Evolutionary conservation across 768 basidiomycete species (phyloP).

Genomic region (Lyophyllum semitale): DNA sequence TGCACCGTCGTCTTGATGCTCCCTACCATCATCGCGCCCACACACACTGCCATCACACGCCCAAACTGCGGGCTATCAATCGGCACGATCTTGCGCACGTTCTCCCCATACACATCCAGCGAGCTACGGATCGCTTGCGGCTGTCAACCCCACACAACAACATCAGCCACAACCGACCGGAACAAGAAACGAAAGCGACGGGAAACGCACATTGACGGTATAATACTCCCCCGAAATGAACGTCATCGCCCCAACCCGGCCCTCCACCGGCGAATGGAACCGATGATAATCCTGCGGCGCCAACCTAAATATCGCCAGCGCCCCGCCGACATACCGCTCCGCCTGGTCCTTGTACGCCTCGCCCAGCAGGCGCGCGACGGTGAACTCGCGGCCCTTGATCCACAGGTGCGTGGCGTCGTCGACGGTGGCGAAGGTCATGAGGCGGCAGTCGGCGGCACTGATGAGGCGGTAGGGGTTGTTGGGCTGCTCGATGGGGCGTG

Average conservation of each 20-base stretch:
- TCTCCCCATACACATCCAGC: constrained; percentile 93
- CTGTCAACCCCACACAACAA: constrained; percentile 32
- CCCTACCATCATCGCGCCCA: constrained; percentile 96
- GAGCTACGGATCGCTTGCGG: constrained; percentile 92
- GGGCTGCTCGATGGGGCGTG: constrained; percentile 72
- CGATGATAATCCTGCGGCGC: constrained; percentile 97
- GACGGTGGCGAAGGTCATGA: constrained; percentile 91
- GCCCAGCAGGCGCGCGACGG: constrained; percentile 76
- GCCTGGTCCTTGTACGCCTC: constrained; percentile 71
- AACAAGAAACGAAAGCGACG: not conserved
- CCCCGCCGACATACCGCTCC: constrained; percentile 76
- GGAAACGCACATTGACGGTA: constrained; percentile 77
- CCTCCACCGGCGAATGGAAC: constrained; percentile 88
- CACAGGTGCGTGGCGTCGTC: constrained; percentile 85
- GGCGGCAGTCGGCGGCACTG: constrained; percentile 88
- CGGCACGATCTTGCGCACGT: constrained; percentile 88
- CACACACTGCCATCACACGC: constrained; percentile 86
- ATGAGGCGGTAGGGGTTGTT: constrained; percentile 80
- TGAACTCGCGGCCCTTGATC: constrained; percentile 98
- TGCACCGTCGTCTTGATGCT: constrained; percentile 86
- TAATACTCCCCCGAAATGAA: constrained; percentile 92
- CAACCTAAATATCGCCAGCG: constrained; percentile 88
- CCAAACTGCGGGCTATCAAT: constrained; percentile 92
- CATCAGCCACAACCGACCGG: not conserved
- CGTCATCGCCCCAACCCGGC: constrained; percentile 79